phyloP scores from a whole-genome alignment of 2,329 filamentous ascomycete species.

The Plectosphaerella plurivora region DNA sequence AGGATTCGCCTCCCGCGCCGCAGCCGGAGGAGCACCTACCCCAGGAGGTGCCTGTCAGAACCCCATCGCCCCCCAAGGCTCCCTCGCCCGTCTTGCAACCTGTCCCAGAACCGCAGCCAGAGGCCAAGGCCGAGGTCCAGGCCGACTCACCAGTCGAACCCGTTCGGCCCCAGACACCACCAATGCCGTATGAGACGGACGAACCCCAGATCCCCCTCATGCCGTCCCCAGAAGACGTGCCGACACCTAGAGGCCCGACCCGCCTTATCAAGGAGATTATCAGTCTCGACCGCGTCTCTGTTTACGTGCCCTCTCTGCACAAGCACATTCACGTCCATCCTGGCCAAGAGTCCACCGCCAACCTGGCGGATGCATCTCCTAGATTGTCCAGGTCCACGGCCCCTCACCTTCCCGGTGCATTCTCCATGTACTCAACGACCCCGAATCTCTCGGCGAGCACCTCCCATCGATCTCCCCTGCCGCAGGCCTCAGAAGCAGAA shows the following conservation, averaged over 20 bases:
- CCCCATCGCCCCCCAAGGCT: neutral
- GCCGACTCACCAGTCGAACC: neutral
- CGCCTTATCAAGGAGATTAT: slow-evolving; percentile 53
- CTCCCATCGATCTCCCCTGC: neutral
- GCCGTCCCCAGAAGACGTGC: slow-evolving; percentile 29
- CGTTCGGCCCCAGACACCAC: too few species aligned
- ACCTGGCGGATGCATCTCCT: slow-evolving; percentile 19
- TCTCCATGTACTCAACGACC: slow-evolving; percentile 41
- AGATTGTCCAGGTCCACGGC: slow-evolving; percentile 32
- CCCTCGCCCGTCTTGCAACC: neutral
- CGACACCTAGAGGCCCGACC: slow-evolving; percentile 48
- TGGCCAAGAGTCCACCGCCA: slow-evolving; percentile 17
- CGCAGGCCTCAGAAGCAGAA: slow-evolving; percentile 4
- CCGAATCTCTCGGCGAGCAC: slow-evolving; percentile 4
- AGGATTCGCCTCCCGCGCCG: too few species aligned
- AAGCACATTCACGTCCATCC: slow-evolving; percentile 34
- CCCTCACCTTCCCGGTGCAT: slow-evolving; percentile 57
- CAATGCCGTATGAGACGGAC: too few species aligned
- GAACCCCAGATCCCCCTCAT: too few species aligned
- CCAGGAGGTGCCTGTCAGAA: neutral
- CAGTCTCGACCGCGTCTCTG: slow-evolving; percentile 43
- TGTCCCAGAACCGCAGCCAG: neutral
- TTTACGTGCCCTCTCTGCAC: slow-evolving; percentile 50
- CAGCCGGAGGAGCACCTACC: too few species aligned
- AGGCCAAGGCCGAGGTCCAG: neutral